Base-by-base conservation (phyloP, 805 yeast genomes). In the Schizosaccharomyces pombe region DNA sequence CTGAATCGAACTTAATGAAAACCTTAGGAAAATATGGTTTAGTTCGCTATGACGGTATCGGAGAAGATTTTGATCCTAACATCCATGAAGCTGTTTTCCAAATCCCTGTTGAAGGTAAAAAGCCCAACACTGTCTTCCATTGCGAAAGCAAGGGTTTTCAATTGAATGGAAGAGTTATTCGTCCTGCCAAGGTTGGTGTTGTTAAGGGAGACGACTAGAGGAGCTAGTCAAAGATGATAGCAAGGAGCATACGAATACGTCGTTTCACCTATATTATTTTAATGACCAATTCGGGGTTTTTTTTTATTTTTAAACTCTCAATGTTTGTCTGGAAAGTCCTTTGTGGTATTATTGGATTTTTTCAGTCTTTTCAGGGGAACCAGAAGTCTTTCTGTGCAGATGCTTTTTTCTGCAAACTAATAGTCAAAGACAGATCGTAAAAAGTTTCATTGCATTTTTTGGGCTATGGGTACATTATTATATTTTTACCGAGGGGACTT, bases 171-270 rank as follows among this genome's bases (percentile, higher is more conserved):
- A 77, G 96, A 66, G 94, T 86, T 33, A 74, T 86, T 65, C 78
- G 96, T 70, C 94, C 96, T 32, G 95, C 96, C 57, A 86, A 86
- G 74, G 96, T 86, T 60, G 96, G 96, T 61, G 77, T 86, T 63
- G 95, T 86, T 60, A 84, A 82, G 70, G 76, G 68, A 55, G 61
- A 62, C 12, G 72, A 70, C 43, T 65, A 65, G 61, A 28, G 22
- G 31, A 22, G 29, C 14, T 11, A 28, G 47, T 11, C 9, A 31
- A 4, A 6, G 8, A 4, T 6, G 4, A 14, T 33, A n/a, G 12
- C 4, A 4, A 14, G 4, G 43, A 37, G 43, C 14, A 9, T 16
- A n/a, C n/a, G n/a, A n/a, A n/a, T n/a, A n/a, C n/a, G n/a, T n/a
- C n/a, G n/a, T n/a, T n/a, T n/a, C n/a, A n/a, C n/a, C n/a, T n/a